Conservation (phyloP, 768 basidiomycete species). For the Russula sp. region DNA sequence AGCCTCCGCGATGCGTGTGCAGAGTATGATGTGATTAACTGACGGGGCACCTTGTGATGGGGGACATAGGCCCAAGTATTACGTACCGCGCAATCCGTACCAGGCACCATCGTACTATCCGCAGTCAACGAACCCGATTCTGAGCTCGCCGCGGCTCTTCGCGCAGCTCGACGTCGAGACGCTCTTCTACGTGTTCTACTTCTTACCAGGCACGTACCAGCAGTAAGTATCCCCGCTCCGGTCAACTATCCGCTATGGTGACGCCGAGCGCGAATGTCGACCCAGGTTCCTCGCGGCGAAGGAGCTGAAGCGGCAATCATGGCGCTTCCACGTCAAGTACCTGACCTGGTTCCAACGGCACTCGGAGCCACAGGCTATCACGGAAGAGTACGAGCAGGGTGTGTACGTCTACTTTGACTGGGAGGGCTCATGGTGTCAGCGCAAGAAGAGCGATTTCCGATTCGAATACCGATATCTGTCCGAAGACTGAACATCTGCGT, state of each 20-base stretch:
- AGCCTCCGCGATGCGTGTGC: background rate
- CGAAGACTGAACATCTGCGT: constrained; percentile 54
- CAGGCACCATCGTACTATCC: constrained; percentile 93
- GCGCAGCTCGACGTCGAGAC: constrained; percentile 94
- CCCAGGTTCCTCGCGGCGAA: constrained; percentile 88
- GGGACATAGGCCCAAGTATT: constrained; percentile 83
- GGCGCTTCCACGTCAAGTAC: constrained; percentile 99
- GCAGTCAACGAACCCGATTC: constrained; percentile 72
- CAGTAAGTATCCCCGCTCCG: constrained; percentile 53
- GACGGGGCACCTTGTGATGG: constrained; percentile 13
- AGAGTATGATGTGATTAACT: background rate
- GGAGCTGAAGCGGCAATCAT: constrained; percentile 94
- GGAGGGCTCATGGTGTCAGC: constrained; percentile 98
- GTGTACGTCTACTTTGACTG: constrained; percentile 99
- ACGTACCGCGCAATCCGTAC: constrained; percentile 88
- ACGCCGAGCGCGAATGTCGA: background rate
- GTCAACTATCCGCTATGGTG: background rate
- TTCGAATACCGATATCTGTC: constrained; percentile 95
- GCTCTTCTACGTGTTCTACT: constrained; percentile 98
- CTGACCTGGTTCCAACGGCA: constrained; percentile 99
- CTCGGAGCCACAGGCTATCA: constrained; percentile 96
- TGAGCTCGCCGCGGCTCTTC: constrained; percentile 81
- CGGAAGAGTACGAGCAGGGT: constrained; percentile 98
- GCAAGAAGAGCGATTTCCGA: constrained; percentile 97
- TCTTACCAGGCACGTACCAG: constrained; percentile 93